Percentiles rank a stretch among this genome's conserved stretches.
Evolutionary conservation across 345 rosid genomes (phyloP).

Genomic region (Salix arbutifolia): DNA sequence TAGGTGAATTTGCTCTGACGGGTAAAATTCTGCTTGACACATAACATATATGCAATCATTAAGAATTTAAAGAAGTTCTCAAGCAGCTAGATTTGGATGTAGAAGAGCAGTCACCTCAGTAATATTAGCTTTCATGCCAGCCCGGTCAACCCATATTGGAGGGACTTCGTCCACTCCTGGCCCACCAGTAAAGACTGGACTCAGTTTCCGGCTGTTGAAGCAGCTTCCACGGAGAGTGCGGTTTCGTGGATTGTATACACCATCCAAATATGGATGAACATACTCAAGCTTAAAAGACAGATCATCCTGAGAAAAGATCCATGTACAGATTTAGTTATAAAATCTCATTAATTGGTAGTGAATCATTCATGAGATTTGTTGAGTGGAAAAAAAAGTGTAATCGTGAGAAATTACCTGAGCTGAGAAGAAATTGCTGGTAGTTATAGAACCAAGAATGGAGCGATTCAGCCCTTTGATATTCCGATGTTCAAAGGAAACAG

Average conservation of each 20-base stretch:
- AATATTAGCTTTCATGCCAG: slow-evolving; percentile 87
- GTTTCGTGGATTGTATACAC: slow-evolving; percentile 68
- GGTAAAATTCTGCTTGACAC: slow-evolving; percentile 70
- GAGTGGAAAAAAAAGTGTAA: neutral
- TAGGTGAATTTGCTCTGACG: slow-evolving; percentile 97
- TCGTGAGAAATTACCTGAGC: slow-evolving; percentile 58
- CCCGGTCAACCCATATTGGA: slow-evolving; percentile 98
- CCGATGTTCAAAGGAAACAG: slow-evolving; percentile 92
- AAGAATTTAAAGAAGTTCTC: neutral
- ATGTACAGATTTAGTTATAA: neutral
- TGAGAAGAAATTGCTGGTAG: slow-evolving; percentile 91
- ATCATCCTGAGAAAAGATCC: slow-evolving; percentile 62
- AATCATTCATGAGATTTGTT: neutral
- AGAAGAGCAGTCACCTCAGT: slow-evolving; percentile 62
- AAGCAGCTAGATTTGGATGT: neutral
- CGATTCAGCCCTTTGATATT: slow-evolving; percentile 89
- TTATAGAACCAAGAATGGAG: slow-evolving; percentile 87
- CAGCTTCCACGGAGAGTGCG: slow-evolving; percentile 84
- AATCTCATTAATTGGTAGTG: neutral
- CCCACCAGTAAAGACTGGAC: slow-evolving; percentile 99
- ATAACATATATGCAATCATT: slow-evolving; percentile 10
- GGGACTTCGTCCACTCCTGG: slow-evolving; percentile 98
- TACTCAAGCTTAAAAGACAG: slow-evolving; percentile 97
- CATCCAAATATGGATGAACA: slow-evolving; percentile 95
- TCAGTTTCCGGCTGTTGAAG: slow-evolving; percentile 91